A percentile compares a stretch with the other conserved stretches of the same genome.
These are phyloP conservation scores for Saposhnikovia divaricata DNA, from an alignment of 129 eudicot genomes.

Conservation along the genomic window DNA sequence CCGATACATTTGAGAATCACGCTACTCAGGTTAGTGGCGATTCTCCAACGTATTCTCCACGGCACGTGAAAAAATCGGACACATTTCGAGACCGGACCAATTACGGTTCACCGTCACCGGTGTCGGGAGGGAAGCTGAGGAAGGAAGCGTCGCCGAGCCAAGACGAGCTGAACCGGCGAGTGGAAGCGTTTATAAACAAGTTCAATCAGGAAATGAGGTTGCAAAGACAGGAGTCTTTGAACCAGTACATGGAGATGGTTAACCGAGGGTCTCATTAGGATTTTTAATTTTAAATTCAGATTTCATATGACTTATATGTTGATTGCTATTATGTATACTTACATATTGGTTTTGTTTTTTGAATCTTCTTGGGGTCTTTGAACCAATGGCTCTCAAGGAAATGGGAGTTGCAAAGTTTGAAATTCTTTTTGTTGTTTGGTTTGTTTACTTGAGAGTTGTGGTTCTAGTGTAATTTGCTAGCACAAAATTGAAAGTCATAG, in stretches of 20 bases:
- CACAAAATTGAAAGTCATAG: neutral
- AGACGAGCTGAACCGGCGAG: slow-evolving; percentile 84
- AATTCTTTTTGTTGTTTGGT: neutral
- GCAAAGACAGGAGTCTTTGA: slow-evolving; percentile 69
- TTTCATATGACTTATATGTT: neutral
- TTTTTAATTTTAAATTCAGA: neutral
- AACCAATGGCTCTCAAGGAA: neutral
- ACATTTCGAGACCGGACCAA: slow-evolving; percentile 41
- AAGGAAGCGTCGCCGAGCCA: slow-evolving; percentile 70
- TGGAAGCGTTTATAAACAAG: slow-evolving; percentile 74
- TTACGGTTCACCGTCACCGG: slow-evolving; percentile 17
- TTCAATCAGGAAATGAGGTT: slow-evolving; percentile 81
- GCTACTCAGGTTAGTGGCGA: slow-evolving; percentile 14
- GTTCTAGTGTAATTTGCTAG: neutral
- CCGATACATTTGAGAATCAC: slow-evolving; percentile 36
- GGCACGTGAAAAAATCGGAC: slow-evolving; percentile 27
- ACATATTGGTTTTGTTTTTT: slow-evolving; percentile 6
- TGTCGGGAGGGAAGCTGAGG: slow-evolving; percentile 31
- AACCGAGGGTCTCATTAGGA: slow-evolving; percentile 41
- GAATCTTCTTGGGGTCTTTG: neutral
- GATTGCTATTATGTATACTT: neutral
- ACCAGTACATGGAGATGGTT: slow-evolving; percentile 57
- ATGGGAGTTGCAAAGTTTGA: neutral
- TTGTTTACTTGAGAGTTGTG: neutral
- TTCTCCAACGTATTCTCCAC: slow-evolving; percentile 5